Evolutionary conservation across 345 rosid species (phyloP), one percentile per base, ranked within the genome.

Genomic region (Pistacia vera): DNA sequence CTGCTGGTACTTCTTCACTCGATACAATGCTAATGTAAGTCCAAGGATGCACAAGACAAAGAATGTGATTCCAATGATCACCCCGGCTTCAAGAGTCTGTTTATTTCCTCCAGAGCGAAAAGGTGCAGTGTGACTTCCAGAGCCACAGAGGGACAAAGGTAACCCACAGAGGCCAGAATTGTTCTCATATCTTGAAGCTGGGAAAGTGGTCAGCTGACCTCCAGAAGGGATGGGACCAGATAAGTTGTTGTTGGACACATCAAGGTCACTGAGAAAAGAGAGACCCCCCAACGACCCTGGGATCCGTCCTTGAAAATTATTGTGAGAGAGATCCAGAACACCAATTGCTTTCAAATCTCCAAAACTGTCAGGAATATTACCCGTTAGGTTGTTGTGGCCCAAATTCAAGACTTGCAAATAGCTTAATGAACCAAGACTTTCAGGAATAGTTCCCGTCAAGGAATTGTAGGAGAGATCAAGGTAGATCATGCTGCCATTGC

Each of bases 181-280:
- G 82, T 95, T 95, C 57, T 88, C 98, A 38, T 89, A 95, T 81
- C 94, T 90, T 36, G 98, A 65, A 44, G 89, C 70, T 1, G 91
- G 99, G 84, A 95, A 95, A 20, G 99, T 95, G 51, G 93, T 95
- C 17, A 95, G 94, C 86, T 95, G 99, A 77, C 93, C 98, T 58
- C 99, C 99, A 13, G 89, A 86, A 74, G 99, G 99, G 79, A 95
- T 91, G 52, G 79, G 81, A 68, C 99, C 99, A 0, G 90, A 88
- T 63, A 95, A 90, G 78, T 93, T 86, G 81, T 95, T 95, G 85
- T 95, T 93, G 30, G 99, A 95, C 51, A 95, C 96, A 80, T 95
- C 99, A 10, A 95, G 92, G 80, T 95, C 99, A 62, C 93, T 93
- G 48, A 95, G 95, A 83, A 95, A 95, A 61, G 95, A 84, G 28